Conservation (phyloP, 2,329 filamentous ascomycete genomes). For the Phialophora macrospora region DNA sequence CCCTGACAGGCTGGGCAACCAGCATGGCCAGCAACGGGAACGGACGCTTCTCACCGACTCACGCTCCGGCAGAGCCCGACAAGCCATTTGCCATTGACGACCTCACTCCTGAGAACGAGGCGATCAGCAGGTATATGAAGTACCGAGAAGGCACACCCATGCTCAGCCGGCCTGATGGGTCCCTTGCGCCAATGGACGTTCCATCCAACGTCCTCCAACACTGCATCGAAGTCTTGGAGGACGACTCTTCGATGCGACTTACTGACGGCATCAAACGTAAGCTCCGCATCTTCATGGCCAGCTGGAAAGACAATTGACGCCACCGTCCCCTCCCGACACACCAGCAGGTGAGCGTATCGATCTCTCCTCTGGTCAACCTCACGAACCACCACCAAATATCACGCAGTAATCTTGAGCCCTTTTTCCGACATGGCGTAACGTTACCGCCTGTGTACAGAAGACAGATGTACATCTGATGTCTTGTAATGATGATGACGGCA, state of each 20-base stretch:
- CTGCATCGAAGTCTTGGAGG: constrained; percentile 59
- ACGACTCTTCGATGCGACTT: constrained; percentile 58
- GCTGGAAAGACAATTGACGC: constrained; percentile 41
- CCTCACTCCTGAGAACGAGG: constrained; percentile 57
- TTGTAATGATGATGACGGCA: constrained; percentile 27
- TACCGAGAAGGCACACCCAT: constrained; percentile 60
- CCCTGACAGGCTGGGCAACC: constrained; percentile 67
- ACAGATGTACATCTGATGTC: constrained; percentile 22
- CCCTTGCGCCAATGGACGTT: constrained; percentile 54
- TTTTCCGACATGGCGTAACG: constrained; percentile 26
- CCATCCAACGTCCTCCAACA: constrained; percentile 57
- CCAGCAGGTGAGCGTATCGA: neutral
- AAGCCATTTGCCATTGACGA: constrained; percentile 58
- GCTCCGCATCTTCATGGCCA: constrained; percentile 50
- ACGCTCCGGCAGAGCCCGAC: constrained; percentile 41
- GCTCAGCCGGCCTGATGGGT: constrained; percentile 57
- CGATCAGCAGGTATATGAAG: constrained; percentile 58
- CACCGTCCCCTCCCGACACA: neutral
- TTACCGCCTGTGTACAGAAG: constrained; percentile 31
- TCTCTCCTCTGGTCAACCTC: neutral
- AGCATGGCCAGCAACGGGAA: constrained; percentile 58
- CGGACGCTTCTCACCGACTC: constrained; percentile 42
- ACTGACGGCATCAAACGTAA: constrained; percentile 61
- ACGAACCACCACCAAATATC: neutral
- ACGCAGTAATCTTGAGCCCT: constrained; percentile 1